A percentile compares a stretch with the other conserved stretches of the same genome.
Evolutionary conservation across 164 flowering plant species (phyloP).

Genomic region (Nymphaea colorata): DNA sequence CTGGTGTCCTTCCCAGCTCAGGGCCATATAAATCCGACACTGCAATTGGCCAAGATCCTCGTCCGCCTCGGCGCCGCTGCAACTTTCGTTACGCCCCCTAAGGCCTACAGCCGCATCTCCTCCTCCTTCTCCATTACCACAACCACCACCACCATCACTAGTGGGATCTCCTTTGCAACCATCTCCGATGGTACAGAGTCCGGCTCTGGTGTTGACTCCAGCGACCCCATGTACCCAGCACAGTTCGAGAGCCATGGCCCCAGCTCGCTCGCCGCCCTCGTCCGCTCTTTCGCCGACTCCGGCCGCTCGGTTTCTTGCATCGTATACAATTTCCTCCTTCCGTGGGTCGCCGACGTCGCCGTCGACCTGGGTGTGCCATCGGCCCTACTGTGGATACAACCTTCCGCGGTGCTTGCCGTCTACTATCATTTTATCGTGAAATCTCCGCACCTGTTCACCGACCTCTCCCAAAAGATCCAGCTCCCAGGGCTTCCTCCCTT

Average conservation of each 20-base stretch:
- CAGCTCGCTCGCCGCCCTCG: constrained; percentile 3
- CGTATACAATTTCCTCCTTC: constrained; percentile 25
- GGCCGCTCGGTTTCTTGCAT: constrained; percentile 21
- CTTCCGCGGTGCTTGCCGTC: constrained; percentile 16
- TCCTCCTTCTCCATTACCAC: neutral
- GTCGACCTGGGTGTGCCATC: constrained; percentile 18
- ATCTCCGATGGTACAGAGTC: constrained; percentile 48
- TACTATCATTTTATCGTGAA: constrained; percentile 9
- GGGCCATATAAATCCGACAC: constrained; percentile 44
- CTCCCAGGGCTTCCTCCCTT: constrained; percentile 13
- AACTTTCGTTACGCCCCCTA: constrained; percentile 28
- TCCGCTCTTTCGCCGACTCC: neutral
- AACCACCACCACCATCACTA: constrained; percentile 1
- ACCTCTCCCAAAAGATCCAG: neutral
- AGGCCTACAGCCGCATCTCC: constrained; percentile 18
- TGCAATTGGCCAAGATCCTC: constrained; percentile 37
- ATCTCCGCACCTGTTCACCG: neutral
- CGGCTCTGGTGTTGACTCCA: constrained; percentile 11
- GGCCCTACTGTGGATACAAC: constrained; percentile 28
- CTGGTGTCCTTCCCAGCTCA: constrained; percentile 30
- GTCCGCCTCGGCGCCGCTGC: constrained; percentile 20
- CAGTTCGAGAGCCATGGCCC: constrained; percentile 10
- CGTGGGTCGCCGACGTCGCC: constrained; percentile 42
- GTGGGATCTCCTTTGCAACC: constrained; percentile 19
- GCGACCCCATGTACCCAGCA: constrained; percentile 4